These are phyloP conservation scores for Penicillium corylophilum DNA, from an alignment of 2,329 filamentous ascomycete species.

Conservation along the genomic window DNA sequence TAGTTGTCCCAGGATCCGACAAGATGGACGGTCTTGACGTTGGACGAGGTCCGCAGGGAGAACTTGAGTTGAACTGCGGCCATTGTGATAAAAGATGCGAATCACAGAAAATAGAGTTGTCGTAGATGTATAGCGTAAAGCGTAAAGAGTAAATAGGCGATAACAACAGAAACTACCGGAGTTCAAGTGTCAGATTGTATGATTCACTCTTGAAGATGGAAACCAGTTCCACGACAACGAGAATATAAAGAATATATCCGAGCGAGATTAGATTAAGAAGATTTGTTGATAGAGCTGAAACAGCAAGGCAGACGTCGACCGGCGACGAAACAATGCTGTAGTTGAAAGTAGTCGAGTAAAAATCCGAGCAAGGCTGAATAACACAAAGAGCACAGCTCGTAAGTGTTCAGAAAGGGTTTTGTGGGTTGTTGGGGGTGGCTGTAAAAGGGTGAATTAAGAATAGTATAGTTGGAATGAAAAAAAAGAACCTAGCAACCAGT, in stretches of 20 bases:
- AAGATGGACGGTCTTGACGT: conserved; percentile 96
- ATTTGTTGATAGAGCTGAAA: conserved; percentile 30
- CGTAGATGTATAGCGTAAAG: conserved; percentile 11
- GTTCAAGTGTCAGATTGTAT: conserved; percentile 15
- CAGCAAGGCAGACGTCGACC: conserved; percentile 33
- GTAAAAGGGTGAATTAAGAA: conserved; percentile 30
- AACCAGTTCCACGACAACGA: conserved; percentile 34
- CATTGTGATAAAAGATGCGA: conserved; percentile 54
- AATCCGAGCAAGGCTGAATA: conserved; percentile 28
- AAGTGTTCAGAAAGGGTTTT: conserved; percentile 39
- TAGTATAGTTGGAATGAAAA: conserved; percentile 28
- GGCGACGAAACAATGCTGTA: conserved; percentile 27
- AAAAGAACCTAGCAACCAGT: conserved; percentile 49
- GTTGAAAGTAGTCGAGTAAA: conserved; percentile 24
- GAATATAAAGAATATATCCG: conserved; percentile 22
- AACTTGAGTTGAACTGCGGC: conserved; percentile 92
- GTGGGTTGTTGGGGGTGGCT: conserved; percentile 13
- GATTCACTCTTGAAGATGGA: conserved; percentile 23
- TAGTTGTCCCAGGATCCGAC: conserved; percentile 99
- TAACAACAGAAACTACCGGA: conserved; percentile 31
- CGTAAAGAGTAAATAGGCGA: conserved; percentile 20
- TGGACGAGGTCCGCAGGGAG: conserved; percentile 89
- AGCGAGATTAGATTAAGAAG: conserved; percentile 29
- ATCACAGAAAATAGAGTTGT: conserved; percentile 11
- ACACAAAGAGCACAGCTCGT: conserved; percentile 40